These are phyloP conservation scores for Sarocladium strictum DNA, from an alignment of 2,329 filamentous ascomycete species.

Conservation along the genomic window DNA sequence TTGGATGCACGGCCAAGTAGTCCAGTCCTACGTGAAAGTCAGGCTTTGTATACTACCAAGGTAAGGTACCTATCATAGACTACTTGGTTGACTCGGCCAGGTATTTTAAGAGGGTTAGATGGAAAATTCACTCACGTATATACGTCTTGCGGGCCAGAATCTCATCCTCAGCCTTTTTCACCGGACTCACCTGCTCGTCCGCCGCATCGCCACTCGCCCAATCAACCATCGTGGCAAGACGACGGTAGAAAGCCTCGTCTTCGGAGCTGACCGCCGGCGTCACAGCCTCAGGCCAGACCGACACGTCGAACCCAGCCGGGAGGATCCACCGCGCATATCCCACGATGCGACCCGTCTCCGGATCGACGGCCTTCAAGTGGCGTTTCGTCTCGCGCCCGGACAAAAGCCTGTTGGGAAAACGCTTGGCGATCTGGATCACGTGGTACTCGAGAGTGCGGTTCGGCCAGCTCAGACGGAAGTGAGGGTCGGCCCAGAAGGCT, in stretches of 20 bases:
- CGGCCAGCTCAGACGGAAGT: constrained; percentile 16
- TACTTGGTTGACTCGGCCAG: too few species aligned
- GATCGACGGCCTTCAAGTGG: constrained; percentile 16
- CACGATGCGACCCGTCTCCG: constrained; percentile 16
- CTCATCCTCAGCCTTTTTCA: constrained; percentile 10
- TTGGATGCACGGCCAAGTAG: constrained; percentile 23
- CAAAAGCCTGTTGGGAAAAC: constrained; percentile 15
- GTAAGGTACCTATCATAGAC: too few species aligned
- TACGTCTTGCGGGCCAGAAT: constrained; percentile 12
- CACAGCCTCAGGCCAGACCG: constrained; percentile 13
- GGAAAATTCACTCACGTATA: constrained; percentile 13
- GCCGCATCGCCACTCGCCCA: constrained; percentile 10
- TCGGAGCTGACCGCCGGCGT: constrained; percentile 13
- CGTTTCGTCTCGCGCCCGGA: constrained; percentile 14
- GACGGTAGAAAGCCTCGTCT: constrained; percentile 9
- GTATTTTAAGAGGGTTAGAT: neutral
- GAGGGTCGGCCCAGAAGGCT: constrained; percentile 15
- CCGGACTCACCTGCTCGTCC: constrained; percentile 9
- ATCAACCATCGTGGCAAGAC: constrained; percentile 11
- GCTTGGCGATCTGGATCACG: constrained; percentile 14
- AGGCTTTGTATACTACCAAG: constrained; percentile 10
- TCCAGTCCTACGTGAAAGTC: constrained; percentile 15
- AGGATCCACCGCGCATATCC: constrained; percentile 19
- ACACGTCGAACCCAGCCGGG: constrained; percentile 11
- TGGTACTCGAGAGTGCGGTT: constrained; percentile 17